These are phyloP conservation scores for Cunninghamia lanceolata DNA, from an alignment of 75 land plant genomes.

Conservation along the genomic window DNA sequence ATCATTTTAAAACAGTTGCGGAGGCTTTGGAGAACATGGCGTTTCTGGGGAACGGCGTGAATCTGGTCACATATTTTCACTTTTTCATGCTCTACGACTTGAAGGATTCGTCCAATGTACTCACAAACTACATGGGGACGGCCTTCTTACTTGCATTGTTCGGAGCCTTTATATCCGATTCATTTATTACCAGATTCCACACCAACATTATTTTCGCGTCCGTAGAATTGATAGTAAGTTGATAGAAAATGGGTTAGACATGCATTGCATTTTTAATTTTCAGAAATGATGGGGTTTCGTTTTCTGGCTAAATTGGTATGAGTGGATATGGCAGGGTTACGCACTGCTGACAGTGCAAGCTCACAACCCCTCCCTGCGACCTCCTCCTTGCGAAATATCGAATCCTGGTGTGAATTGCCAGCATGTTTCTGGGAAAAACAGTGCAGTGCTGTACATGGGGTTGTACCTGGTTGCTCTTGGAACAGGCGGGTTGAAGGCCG, in stretches of 20 bases:
- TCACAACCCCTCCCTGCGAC: slow-evolving; percentile 24
- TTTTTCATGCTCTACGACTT: slow-evolving; percentile 52
- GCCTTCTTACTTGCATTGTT: slow-evolving; percentile 64
- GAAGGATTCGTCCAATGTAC: slow-evolving; percentile 37
- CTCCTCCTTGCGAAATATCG: slow-evolving; percentile 16
- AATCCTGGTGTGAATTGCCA: not conserved
- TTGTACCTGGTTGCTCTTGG: slow-evolving; percentile 58
- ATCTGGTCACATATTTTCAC: slow-evolving; percentile 56
- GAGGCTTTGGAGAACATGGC: slow-evolving; percentile 35
- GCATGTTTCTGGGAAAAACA: slow-evolving; percentile 9
- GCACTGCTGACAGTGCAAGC: slow-evolving; percentile 40
- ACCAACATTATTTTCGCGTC: slow-evolving; percentile 41
- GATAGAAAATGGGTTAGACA: too few species aligned
- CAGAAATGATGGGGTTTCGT: too few species aligned
- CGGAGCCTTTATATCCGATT: slow-evolving; percentile 69
- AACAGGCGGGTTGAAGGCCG: slow-evolving; percentile 40
- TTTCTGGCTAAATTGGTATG: too few species aligned
- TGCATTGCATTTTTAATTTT: not conserved
- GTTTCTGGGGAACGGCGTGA: slow-evolving; percentile 42
- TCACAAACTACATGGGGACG: slow-evolving; percentile 75
- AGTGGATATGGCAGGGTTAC: slow-evolving; percentile 22
- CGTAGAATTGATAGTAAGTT: slow-evolving; percentile 50
- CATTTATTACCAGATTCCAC: slow-evolving; percentile 46
- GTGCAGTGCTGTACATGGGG: slow-evolving; percentile 22
- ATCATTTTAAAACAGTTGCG: not conserved